phyloP scores from a whole-genome alignment of 345 rosid species.

The Euphorbia pulcherrima region DNA sequence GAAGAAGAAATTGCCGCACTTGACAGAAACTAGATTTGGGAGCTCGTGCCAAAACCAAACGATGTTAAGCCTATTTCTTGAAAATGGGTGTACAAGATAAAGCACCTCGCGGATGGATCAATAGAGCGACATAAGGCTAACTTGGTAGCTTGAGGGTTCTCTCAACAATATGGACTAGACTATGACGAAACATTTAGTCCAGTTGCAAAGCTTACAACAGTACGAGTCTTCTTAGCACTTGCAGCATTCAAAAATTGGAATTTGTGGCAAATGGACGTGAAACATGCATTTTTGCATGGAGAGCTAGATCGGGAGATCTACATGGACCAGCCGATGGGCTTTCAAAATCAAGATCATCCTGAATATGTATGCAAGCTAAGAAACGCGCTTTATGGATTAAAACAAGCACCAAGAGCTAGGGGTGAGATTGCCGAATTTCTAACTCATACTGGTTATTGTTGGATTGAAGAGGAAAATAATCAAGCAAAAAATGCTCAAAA shows the following conservation, averaged over 20 bases:
- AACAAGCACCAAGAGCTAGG: no score
- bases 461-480: no score
- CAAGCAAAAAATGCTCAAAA: no score
- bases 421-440: no score
- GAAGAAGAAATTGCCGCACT: not conserved
- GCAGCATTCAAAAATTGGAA: not conserved
- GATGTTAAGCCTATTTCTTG: no score
- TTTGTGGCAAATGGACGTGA: not conserved
- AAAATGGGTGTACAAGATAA: not conserved
- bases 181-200: slow-evolving; percentile 7
- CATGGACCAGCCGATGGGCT: not conserved
- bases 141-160: not conserved
- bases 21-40: no score
- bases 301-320: slow-evolving; percentile 1
- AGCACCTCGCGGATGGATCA: not conserved
- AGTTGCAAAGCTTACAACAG: not conserved
- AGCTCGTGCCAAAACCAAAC: no score
- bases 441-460: no score
- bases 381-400: no score
- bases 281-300: not conserved
- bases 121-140: not conserved
- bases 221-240: not conserved
- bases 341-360: not conserved
- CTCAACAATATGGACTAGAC: slow-evolving; percentile 13
- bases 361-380: not conserved